A percentile compares a stretch with the other conserved stretches of the same genome.
These are phyloP conservation scores for Aspergillus cejpii DNA, from an alignment of 2,329 filamentous ascomycete species.

Conservation along the genomic window DNA sequence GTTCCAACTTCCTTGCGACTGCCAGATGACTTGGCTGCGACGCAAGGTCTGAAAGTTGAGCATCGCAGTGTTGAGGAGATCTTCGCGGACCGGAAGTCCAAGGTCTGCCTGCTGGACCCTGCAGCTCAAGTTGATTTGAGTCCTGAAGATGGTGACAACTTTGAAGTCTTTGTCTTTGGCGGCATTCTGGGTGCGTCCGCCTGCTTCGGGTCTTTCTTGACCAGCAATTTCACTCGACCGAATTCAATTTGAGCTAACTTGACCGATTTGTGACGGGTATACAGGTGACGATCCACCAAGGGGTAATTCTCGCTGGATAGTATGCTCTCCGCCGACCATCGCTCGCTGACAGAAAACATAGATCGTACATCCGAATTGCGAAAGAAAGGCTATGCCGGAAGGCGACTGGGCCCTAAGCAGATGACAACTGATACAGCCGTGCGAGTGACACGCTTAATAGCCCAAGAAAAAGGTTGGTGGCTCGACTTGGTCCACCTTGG, in stretches of 20 bases:
- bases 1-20: slow-evolving; percentile 61
- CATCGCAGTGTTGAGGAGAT: slow-evolving; percentile 73
- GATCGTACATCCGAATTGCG: slow-evolving; percentile 93
- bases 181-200: slow-evolving; percentile 74
- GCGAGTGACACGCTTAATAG: slow-evolving; percentile 81
- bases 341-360: slow-evolving; percentile 32
- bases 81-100: slow-evolving; percentile 63
- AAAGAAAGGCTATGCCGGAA: slow-evolving; percentile 83
- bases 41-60: slow-evolving; percentile 63
- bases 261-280: background rate
- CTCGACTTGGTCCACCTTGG: background rate
- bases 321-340: background rate
- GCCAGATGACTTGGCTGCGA: slow-evolving; percentile 53
- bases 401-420: slow-evolving; percentile 82
- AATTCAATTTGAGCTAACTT: slow-evolving; percentile 6
- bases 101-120: slow-evolving; percentile 85
- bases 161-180: slow-evolving; percentile 91
- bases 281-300: slow-evolving; percentile 86
- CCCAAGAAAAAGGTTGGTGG: slow-evolving; percentile 66
- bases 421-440: slow-evolving; percentile 99
- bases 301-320: slow-evolving; percentile 51
- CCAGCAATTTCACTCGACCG: background rate
- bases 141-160: slow-evolving; percentile 72
- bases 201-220: background rate
- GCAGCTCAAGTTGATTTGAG: slow-evolving; percentile 71